Conservation (phyloP, 2,329 filamentous ascomycete species). For the Colletotrichum plurivorum region DNA sequence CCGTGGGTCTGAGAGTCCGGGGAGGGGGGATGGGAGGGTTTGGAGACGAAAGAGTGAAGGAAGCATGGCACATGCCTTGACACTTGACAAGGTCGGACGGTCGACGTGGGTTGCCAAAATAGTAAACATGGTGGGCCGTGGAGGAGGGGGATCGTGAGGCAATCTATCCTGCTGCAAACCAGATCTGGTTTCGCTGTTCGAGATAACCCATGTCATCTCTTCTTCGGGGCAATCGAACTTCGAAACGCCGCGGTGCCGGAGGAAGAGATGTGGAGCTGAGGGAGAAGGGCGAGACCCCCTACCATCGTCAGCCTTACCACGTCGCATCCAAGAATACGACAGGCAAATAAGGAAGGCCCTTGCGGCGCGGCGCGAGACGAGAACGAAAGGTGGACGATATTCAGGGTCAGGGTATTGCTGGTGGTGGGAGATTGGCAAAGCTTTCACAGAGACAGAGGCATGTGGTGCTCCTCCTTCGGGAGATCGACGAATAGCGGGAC, state of each 20-base stretch:
- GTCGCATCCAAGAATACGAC: not conserved
- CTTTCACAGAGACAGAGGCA: too few species aligned
- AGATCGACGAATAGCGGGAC: slow-evolving; percentile 37
- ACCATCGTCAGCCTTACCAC: slow-evolving; percentile 17
- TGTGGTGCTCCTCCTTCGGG: slow-evolving; percentile 10
- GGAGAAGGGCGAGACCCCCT: not conserved
- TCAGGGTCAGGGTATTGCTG: not conserved
- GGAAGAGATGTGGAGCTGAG: not conserved
- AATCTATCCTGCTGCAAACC: slow-evolving; percentile 6
- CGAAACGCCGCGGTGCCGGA: slow-evolving; percentile 13
- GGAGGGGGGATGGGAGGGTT: slow-evolving; percentile 1
- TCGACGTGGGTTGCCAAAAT: slow-evolving; percentile 23
- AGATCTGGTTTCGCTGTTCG: slow-evolving; percentile 5
- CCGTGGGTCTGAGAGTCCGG: slow-evolving; percentile 21
- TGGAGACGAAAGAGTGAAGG: not conserved
- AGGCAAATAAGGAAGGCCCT: slow-evolving; percentile 7
- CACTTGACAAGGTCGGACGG: slow-evolving; percentile 29
- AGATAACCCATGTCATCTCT: slow-evolving; percentile 8
- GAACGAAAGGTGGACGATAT: not conserved
- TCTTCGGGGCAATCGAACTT: not conserved
- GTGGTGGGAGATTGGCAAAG: too few species aligned
- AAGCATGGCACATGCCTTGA: slow-evolving; percentile 26
- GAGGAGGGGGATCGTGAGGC: slow-evolving; percentile 12
- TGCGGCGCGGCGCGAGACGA: slow-evolving; percentile 4
- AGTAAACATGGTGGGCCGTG: slow-evolving; percentile 22